Conservation (phyloP, 176 grass and related monocot species). For the Oryza officinalis region DNA sequence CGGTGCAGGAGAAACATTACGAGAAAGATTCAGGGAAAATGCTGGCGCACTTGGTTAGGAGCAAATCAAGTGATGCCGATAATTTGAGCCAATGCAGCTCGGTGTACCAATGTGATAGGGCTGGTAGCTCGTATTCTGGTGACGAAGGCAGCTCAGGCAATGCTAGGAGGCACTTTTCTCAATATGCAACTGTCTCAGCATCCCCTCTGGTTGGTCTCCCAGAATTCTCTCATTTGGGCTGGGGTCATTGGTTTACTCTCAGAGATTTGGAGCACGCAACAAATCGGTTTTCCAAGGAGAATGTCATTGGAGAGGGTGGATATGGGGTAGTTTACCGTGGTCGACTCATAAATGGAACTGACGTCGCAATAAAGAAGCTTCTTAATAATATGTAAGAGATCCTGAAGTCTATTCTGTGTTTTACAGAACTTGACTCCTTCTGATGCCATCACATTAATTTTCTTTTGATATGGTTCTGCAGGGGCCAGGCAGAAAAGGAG, state of each 20-base stretch:
- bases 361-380: neutral
- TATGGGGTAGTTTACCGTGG: neutral
- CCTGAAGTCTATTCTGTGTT: neutral
- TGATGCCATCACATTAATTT: constrained; percentile 20
- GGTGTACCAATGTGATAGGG: constrained; percentile 50
- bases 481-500: neutral
- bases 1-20: constrained; percentile 2
- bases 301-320: neutral
- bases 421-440: neutral
- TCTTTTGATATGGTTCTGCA: constrained; percentile 5
- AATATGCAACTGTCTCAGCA: neutral
- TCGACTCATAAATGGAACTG: neutral
- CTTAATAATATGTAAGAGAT: neutral
- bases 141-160: neutral
- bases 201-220: neutral
- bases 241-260: neutral
- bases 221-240: neutral
- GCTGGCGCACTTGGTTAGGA: neutral
- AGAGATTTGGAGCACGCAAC: neutral
- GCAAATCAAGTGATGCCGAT: neutral
- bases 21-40: neutral
- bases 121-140: constrained; percentile 34
- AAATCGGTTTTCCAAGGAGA: neutral
- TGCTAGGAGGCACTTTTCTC: neutral
- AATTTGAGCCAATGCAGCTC: constrained; percentile 54